Conservation (phyloP, 768 basidiomycete genomes). For the Krasilnikovozyma curviuscula region DNA sequence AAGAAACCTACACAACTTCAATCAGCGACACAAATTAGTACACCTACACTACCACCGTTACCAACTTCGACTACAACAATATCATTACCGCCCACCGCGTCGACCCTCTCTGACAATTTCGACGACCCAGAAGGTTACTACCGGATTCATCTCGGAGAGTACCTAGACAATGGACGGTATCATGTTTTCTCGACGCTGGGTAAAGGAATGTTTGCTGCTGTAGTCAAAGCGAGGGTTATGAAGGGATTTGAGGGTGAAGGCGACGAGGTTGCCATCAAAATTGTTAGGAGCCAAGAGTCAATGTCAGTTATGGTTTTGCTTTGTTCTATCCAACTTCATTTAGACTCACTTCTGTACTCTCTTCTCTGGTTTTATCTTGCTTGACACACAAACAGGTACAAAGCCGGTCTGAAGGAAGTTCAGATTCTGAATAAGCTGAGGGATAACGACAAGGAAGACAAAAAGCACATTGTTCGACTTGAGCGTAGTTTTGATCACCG, state of each 20-base stretch:
- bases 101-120: conserved; percentile 51
- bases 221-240: conserved; percentile 71
- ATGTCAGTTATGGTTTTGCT: conserved; percentile 43
- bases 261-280: conserved; percentile 89
- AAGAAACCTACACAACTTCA: conserved; percentile 28
- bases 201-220: conserved; percentile 97
- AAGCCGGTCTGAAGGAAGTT: conserved; percentile 79
- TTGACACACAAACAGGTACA: conserved; percentile 78
- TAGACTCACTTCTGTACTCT: neutral
- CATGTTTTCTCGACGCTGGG: conserved; percentile 90
- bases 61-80: conserved; percentile 29
- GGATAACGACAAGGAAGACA: conserved; percentile 86
- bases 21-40: conserved; percentile 31
- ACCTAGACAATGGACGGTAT: conserved; percentile 75
- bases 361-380: conserved; percentile 6
- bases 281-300: conserved; percentile 82
- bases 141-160: conserved; percentile 78
- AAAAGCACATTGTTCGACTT: conserved; percentile 84
- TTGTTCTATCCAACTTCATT: neutral
- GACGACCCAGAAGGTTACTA: conserved; percentile 95
- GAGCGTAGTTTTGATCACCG: conserved; percentile 92
- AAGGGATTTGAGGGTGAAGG: conserved; percentile 39
- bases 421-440: conserved; percentile 70
- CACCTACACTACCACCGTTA: conserved; percentile 2
- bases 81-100: conserved; percentile 43